Conservation (phyloP, 768 basidiomycete species). For the Lactifluus echinatus region DNA sequence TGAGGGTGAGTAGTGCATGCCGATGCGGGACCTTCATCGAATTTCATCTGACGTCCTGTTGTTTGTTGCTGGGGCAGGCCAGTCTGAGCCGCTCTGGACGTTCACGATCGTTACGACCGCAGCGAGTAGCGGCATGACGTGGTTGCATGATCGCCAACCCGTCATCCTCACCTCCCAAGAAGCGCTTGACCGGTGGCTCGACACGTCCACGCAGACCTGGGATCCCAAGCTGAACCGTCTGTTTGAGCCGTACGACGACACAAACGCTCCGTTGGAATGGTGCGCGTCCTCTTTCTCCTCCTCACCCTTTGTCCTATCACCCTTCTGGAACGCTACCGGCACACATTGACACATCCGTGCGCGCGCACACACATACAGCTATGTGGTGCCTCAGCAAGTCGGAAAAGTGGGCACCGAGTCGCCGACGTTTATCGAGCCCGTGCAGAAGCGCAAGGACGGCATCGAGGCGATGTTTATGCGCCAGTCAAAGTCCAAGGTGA, state of each 20-base stretch:
- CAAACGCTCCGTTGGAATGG: conserved; percentile 54
- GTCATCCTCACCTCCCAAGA: conserved; percentile 62
- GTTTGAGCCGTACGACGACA: conserved; percentile 51
- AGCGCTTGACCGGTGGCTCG: conserved; percentile 69
- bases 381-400: conserved; percentile 82
- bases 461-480: conserved; percentile 76
- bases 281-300: no score
- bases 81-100: conserved; percentile 55
- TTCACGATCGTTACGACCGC: conserved; percentile 87
- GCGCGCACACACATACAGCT: conserved; percentile 37
- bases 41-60: background rate
- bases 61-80: conserved; percentile 32
- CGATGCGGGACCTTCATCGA: no score
- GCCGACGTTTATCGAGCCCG: conserved; percentile 70
- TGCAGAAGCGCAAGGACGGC: conserved; percentile 73
- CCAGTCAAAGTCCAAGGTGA: conserved; percentile 43
- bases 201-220: conserved; percentile 64
- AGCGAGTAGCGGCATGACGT: conserved; percentile 57
- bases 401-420: conserved; percentile 87
- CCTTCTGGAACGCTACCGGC: no score
- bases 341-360: background rate
- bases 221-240: conserved; percentile 47
- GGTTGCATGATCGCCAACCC: conserved; percentile 89
- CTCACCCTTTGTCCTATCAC: no score
- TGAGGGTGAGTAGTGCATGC: conserved; percentile 40